phyloP scores from a whole-genome alignment of 2,329 filamentous ascomycete species.

The Colletotrichum paranaense region DNA sequence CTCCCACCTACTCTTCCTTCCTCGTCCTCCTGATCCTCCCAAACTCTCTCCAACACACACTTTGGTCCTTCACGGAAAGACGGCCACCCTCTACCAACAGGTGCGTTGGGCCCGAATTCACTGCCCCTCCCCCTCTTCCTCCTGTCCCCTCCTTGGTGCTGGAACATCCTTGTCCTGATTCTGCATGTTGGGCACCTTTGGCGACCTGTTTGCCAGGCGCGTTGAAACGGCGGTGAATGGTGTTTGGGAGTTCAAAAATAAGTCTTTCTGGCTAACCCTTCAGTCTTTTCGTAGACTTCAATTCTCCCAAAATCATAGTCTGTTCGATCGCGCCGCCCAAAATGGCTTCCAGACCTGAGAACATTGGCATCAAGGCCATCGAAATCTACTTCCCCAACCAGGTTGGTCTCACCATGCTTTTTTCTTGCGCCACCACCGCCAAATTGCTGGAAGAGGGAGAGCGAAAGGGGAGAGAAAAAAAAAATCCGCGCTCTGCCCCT shows the following conservation, averaged over 20 bases:
- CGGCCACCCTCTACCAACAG: constrained; percentile 16
- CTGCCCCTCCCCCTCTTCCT: constrained; percentile 24
- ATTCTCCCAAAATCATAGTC: background rate
- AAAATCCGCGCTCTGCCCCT: constrained; percentile 8
- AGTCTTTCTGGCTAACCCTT: constrained; percentile 18
- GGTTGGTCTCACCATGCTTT: constrained; percentile 63
- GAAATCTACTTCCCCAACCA: constrained; percentile 90
- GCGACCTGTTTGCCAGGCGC: constrained; percentile 16
- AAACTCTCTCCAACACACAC: background rate
- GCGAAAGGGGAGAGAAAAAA: background rate
- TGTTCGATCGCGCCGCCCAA: constrained; percentile 39
- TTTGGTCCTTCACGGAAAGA: background rate
- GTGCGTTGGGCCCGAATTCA: constrained; percentile 11
- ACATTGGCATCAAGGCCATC: constrained; percentile 93
- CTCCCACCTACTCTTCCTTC: background rate
- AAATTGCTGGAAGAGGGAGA: background rate
- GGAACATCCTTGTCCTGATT: constrained; percentile 21
- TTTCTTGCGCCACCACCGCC: constrained; percentile 26
- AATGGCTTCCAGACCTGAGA: constrained; percentile 83
- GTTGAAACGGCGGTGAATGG: constrained; percentile 38
- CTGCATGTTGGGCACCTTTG: constrained; percentile 25
- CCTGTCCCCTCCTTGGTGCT: background rate
- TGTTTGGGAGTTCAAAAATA: constrained; percentile 17
- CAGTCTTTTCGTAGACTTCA: background rate
- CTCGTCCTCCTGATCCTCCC: background rate